A percentile compares a stretch with the other conserved stretches of the same genome.
phyloP scores from a whole-genome alignment of 2,329 filamentous ascomycete genomes.

The Chaetomium strumarium region DNA sequence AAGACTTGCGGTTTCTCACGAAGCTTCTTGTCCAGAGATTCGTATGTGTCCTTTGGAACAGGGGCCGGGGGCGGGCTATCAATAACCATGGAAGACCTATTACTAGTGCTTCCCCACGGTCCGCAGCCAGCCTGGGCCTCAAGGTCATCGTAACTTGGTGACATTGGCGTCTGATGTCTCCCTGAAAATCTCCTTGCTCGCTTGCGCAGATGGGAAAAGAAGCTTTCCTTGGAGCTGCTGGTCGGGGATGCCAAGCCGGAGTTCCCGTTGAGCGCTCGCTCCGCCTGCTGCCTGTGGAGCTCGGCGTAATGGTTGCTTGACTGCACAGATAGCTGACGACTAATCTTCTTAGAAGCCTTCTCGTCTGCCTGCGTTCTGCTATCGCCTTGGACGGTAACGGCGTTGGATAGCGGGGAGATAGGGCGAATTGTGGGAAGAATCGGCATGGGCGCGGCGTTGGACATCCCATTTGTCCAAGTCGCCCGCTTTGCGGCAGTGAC shows the following conservation, averaged over 20 bases:
- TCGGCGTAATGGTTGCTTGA: slow-evolving; percentile 93
- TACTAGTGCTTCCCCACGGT: slow-evolving; percentile 81
- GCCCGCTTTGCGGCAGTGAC: slow-evolving; percentile 70
- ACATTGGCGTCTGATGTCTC: slow-evolving; percentile 74
- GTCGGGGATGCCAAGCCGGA: slow-evolving; percentile 69
- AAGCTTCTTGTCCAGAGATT: slow-evolving; percentile 54
- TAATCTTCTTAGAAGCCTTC: slow-evolving; percentile 81
- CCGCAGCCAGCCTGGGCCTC: slow-evolving; percentile 90
- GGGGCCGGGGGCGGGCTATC: slow-evolving; percentile 50
- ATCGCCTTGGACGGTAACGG: slow-evolving; percentile 83
- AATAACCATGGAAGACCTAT: slow-evolving; percentile 75
- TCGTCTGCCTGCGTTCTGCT: slow-evolving; percentile 55
- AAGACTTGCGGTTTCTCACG: slow-evolving; percentile 47
- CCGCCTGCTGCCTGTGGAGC: slow-evolving; percentile 82
- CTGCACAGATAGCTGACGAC: slow-evolving; percentile 84
- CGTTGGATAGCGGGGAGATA: slow-evolving; percentile 92
- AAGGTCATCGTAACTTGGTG: slow-evolving; percentile 75
- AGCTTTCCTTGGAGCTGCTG: slow-evolving; percentile 82
- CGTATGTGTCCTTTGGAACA: slow-evolving; percentile 50
- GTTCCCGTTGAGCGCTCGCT: slow-evolving; percentile 80
- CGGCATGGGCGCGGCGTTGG: slow-evolving; percentile 82
- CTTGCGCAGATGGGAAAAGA: slow-evolving; percentile 96
- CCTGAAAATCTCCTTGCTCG: slow-evolving; percentile 88
- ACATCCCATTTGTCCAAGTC: slow-evolving; percentile 83
- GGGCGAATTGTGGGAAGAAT: slow-evolving; percentile 92